A percentile compares a stretch with the other conserved stretches of the same genome.
These are phyloP conservation scores for Fusarium denticulatum DNA, from an alignment of 2,329 filamentous ascomycete genomes.

Conservation along the genomic window DNA sequence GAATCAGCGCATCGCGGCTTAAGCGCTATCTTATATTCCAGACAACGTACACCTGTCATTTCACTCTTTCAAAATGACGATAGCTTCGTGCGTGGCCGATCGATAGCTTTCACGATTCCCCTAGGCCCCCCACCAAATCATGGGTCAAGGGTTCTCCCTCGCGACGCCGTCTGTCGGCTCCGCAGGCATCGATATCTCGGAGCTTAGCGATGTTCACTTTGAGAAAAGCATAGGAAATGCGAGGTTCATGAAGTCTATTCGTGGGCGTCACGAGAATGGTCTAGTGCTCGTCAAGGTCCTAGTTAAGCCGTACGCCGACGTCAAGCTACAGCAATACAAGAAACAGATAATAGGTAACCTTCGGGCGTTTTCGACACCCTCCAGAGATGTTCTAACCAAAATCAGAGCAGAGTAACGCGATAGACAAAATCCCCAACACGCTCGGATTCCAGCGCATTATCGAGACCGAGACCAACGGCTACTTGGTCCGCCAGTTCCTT, in stretches of 20 bases:
- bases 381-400: background rate
- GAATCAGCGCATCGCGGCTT: background rate
- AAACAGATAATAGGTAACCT: conserved; percentile 76
- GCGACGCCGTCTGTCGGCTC: conserved; percentile 91
- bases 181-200: conserved; percentile 91
- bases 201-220: conserved; percentile 89
- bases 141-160: conserved; percentile 97
- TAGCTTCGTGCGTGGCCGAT: conserved; percentile 29
- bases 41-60: background rate
- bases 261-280: conserved; percentile 88
- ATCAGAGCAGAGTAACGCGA: conserved; percentile 78
- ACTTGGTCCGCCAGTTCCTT: conserved; percentile 92
- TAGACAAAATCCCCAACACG: conserved; percentile 89
- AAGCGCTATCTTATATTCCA: background rate
- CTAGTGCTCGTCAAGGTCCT: conserved; percentile 94
- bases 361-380: too few species aligned
- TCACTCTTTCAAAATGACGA: conserved; percentile 39
- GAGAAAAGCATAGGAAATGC: conserved; percentile 92
- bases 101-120: conserved; percentile 40
- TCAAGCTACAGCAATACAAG: conserved; percentile 83
- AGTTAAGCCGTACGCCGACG: conserved; percentile 87
- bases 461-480: conserved; percentile 91
- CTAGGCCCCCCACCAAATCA: conserved; percentile 52
- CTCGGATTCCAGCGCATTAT: conserved; percentile 89
- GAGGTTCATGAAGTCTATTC: conserved; percentile 95